phyloP scores from a whole-genome alignment of 306 rosid species.

The Prunus davidiana region DNA sequence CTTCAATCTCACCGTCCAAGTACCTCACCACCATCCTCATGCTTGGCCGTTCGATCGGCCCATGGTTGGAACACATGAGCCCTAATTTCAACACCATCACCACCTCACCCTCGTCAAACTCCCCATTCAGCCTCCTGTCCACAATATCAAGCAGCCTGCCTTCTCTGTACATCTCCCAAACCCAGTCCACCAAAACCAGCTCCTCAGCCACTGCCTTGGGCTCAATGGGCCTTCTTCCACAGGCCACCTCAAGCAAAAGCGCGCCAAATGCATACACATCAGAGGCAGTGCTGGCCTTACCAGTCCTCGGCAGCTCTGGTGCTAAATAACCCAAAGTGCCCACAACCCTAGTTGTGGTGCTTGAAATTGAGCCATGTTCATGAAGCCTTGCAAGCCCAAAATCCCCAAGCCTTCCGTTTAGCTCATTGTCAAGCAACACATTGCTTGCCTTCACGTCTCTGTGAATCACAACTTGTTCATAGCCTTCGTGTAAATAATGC shows the following conservation, averaged over 20 bases:
- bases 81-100: conserved; percentile 62
- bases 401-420: conserved; percentile 74
- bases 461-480: conserved; percentile 74
- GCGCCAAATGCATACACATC: conserved; percentile 82
- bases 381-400: conserved; percentile 75
- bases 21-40: conserved; percentile 62
- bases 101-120: conserved; percentile 42
- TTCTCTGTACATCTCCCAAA: conserved; percentile 60
- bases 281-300: conserved; percentile 62
- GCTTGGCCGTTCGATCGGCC: conserved; percentile 45
- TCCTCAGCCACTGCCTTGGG: conserved; percentile 51
- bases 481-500: conserved; percentile 76
- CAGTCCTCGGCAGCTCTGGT: conserved; percentile 76
- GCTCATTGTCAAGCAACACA: conserved; percentile 63
- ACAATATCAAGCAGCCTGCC: conserved; percentile 49
- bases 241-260: conserved; percentile 63
- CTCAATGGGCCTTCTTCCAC: conserved; percentile 76
- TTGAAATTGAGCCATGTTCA: conserved; percentile 73
- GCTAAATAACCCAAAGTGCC: conserved; percentile 86
- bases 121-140: conserved; percentile 47
- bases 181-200: conserved; percentile 74
- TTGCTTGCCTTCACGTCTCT: conserved; percentile 87
- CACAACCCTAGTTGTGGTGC: conserved; percentile 68
- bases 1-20: conserved; percentile 59
- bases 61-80: conserved; percentile 57